phyloP scores from a whole-genome alignment of 768 basidiomycete species.

The Strobilomyces dryophilus region DNA sequence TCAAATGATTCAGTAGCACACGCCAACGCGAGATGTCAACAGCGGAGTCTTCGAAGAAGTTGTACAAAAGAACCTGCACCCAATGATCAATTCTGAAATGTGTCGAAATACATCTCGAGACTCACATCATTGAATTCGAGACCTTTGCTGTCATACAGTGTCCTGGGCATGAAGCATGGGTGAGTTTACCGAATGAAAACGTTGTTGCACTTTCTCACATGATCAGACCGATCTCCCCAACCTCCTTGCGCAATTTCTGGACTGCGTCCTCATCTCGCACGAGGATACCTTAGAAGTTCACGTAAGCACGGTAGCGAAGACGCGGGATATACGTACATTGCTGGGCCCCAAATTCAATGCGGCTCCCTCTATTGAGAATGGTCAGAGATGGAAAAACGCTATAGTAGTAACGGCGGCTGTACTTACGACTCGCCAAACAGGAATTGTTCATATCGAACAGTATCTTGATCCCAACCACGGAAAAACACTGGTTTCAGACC shows the following conservation, averaged over 20 bases:
- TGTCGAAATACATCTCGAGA: not conserved
- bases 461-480: constrained; percentile 41
- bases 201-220: constrained; percentile 37
- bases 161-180: constrained; percentile 14
- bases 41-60: constrained; percentile 68
- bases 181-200: not conserved
- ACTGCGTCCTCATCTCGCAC: constrained; percentile 59
- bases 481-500: constrained; percentile 59
- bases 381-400: constrained; percentile 4
- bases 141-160: constrained; percentile 32
- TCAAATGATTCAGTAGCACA: constrained; percentile 44
- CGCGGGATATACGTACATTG: constrained; percentile 46
- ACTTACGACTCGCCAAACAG: constrained; percentile 47
- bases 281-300: constrained; percentile 44
- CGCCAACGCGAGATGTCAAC: constrained; percentile 55
- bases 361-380: constrained; percentile 34
- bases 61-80: constrained; percentile 61
- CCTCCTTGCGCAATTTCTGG: constrained; percentile 42
- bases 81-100: not conserved
- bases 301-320: not conserved
- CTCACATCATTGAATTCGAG: constrained; percentile 24
- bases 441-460: constrained; percentile 48
- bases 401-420: not conserved
- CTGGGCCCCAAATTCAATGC: constrained; percentile 57
- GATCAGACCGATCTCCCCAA: constrained; percentile 57